Evolutionary conservation across 2,329 filamentous ascomycete genomes (phyloP).

Genomic region (Paraphaeosphaeria sporulosa): DNA sequence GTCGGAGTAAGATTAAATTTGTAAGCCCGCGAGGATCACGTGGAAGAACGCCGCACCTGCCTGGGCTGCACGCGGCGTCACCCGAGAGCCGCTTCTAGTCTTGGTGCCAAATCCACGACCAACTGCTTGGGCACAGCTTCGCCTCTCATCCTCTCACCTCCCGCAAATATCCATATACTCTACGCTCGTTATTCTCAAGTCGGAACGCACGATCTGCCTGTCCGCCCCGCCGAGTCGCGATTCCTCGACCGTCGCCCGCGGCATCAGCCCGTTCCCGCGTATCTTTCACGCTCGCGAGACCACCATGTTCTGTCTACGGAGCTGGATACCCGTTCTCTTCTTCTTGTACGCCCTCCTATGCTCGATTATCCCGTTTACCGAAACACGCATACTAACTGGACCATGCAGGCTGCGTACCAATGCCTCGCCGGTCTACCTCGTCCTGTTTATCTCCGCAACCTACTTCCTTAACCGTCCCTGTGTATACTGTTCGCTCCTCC

Average conservation of each 20-base stretch:
- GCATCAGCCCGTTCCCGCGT: slow-evolving; percentile 4
- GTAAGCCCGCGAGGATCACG: slow-evolving; percentile 5
- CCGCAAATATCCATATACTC: background rate
- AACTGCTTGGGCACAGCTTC: slow-evolving; percentile 5
- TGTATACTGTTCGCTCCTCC: slow-evolving; percentile 95
- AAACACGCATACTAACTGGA: slow-evolving; percentile 16
- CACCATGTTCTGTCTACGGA: slow-evolving; percentile 72
- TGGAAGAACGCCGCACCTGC: background rate
- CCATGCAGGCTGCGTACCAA: slow-evolving; percentile 50
- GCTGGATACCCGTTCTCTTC: slow-evolving; percentile 60
- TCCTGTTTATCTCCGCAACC: slow-evolving; percentile 76
- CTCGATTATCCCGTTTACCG: background rate
- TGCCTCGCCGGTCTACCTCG: slow-evolving; percentile 58
- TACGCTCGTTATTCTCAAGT: background rate
- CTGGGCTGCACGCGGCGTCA: slow-evolving; percentile 5
- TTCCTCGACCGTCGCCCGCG: background rate
- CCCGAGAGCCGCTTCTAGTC: slow-evolving; percentile 1
- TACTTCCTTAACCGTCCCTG: slow-evolving; percentile 97
- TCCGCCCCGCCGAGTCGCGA: background rate
- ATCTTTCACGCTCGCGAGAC: slow-evolving; percentile 15
- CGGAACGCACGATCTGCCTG: background rate
- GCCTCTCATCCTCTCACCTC: slow-evolving; percentile 1
- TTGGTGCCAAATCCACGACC: background rate
- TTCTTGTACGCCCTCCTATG: slow-evolving; percentile 55
- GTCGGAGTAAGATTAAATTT: background rate